phyloP scores from a whole-genome alignment of 2,329 filamentous ascomycete genomes.

The Chalaropsis ovoidea region DNA sequence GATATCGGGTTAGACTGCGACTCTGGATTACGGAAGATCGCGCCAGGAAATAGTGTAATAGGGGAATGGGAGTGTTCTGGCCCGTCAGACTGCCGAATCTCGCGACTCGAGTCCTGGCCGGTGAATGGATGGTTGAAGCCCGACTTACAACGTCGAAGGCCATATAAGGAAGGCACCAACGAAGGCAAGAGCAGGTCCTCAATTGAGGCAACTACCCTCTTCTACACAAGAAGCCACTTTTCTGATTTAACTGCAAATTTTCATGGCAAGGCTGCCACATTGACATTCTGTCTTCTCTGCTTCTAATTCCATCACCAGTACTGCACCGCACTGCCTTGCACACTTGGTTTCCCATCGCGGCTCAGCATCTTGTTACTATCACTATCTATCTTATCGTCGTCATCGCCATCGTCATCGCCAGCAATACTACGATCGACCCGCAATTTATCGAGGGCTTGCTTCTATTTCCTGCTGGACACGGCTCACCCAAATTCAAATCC shows the following conservation, averaged over 20 bases:
- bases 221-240: not conserved
- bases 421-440: not conserved
- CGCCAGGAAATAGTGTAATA: not conserved
- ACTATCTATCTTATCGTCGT: constrained; percentile 1
- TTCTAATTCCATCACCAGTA: not conserved
- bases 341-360: not conserved
- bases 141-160: not conserved
- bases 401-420: not conserved
- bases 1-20: not conserved
- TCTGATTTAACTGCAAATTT: not conserved
- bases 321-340: not conserved
- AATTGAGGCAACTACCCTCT: not conserved
- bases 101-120: not conserved
- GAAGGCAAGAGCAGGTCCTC: constrained; percentile 2
- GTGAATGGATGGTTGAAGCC: not conserved
- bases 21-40: not conserved
- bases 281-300: not conserved
- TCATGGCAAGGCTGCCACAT: not conserved
- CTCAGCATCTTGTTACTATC: not conserved
- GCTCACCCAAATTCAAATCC: too few relatives aligned
- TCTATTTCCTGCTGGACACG: not conserved
- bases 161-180: constrained; percentile 9
- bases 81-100: not conserved
- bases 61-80: not conserved
- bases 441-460: not conserved